Evolutionary conservation across 2,329 filamentous ascomycete species (phyloP).

Genomic region (Ophiosphaerella narmari): DNA sequence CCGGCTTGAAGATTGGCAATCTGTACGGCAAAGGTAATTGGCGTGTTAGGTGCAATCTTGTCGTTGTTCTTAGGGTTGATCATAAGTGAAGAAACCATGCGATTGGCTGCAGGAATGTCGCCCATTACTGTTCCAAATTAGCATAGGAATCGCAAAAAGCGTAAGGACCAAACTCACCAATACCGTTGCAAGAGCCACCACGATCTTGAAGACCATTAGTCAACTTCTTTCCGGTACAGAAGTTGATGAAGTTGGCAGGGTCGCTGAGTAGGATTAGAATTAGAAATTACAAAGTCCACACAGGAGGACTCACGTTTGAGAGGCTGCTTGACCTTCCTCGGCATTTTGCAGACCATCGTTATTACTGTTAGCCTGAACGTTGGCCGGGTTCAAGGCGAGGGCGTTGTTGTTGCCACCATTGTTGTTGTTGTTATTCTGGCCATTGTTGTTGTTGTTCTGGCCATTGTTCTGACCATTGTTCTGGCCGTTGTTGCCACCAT

Average conservation of each 20-base stretch:
- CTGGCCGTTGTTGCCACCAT: conserved; percentile 2
- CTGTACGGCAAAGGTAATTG: conserved; percentile 56
- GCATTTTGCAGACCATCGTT: conserved; percentile 47
- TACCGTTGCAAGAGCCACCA: conserved; percentile 61
- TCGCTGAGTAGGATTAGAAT: conserved; percentile 44
- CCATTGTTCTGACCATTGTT: background rate
- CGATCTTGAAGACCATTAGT: conserved; percentile 60
- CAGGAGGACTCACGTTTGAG: conserved; percentile 48
- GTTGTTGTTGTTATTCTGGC: conserved; percentile 20
- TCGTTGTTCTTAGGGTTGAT: conserved; percentile 52
- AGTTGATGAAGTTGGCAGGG: conserved; percentile 63
- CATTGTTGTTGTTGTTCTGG: background rate
- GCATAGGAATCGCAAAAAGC: background rate
- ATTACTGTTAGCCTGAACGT: conserved; percentile 51
- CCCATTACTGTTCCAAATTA: conserved; percentile 55
- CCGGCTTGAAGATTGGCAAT: conserved; percentile 57
- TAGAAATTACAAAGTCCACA: background rate
- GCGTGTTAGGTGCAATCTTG: conserved; percentile 45
- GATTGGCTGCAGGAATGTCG: conserved; percentile 55
- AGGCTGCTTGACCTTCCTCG: conserved; percentile 51
- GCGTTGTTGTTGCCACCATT: conserved; percentile 20
- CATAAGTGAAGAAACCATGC: conserved; percentile 63
- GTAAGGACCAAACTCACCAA: conserved; percentile 42
- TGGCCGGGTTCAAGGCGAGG: conserved; percentile 42
- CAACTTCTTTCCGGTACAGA: conserved; percentile 58